Percentiles rank a stretch among this genome's conserved stretches.
Evolutionary conservation across 345 rosid genomes (phyloP).

Genomic region (Camelina neglecta): DNA sequence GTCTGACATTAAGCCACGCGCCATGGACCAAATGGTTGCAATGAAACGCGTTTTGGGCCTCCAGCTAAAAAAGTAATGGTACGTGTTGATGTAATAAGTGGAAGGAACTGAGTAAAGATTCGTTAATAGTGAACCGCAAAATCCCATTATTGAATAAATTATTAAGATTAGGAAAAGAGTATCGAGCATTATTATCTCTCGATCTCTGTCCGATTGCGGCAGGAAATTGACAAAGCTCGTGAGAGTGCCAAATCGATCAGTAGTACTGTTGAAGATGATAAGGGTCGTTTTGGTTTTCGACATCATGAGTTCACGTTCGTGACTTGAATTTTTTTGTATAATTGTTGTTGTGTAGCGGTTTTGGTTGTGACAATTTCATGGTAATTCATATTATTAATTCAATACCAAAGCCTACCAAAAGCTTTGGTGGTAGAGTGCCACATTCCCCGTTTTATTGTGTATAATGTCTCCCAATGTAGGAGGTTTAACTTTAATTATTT

Average conservation of each 20-base stretch:
- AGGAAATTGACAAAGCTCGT: conserved; percentile 44
- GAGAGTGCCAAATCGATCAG: conserved; percentile 42
- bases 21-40: conserved; percentile 32
- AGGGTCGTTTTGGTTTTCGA: conserved; percentile 12
- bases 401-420: neutral
- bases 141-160: conserved; percentile 17
- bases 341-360: neutral
- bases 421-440: too few species aligned
- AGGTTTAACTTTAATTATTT: neutral
- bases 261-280: conserved; percentile 14
- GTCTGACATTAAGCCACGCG: conserved; percentile 25
- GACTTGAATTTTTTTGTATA: neutral
- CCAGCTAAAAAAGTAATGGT: conserved; percentile 22
- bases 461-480: neutral
- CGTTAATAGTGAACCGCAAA: conserved; percentile 32
- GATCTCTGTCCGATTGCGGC: conserved; percentile 30
- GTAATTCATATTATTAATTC: neutral
- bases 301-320: conserved; percentile 24
- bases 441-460: neutral
- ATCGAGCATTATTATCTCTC: conserved; percentile 23
- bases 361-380: neutral
- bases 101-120: conserved; percentile 32
- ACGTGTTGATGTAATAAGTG: conserved; percentile 37
- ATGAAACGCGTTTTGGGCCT: conserved; percentile 36
- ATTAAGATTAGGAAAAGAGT: conserved; percentile 9